A percentile compares a stretch with the other conserved stretches of the same genome.
Evolutionary conservation across 129 eudicot species (phyloP).

Genomic region (Sambucus nigra): DNA sequence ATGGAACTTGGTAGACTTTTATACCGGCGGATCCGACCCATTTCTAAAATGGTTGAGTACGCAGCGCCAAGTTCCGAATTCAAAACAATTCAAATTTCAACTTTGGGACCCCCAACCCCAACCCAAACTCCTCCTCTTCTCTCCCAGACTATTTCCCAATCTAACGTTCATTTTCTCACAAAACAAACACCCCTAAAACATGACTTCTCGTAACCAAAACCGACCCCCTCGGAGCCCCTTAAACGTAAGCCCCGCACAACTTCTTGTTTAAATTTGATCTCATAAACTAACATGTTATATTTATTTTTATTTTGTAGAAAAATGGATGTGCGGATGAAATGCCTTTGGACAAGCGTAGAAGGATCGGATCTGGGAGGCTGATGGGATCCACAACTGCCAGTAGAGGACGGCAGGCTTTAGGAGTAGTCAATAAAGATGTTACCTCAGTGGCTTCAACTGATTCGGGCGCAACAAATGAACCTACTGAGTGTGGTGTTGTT

Average conservation of each 20-base stretch:
- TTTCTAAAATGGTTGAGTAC: not conserved
- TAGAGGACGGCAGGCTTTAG: conserved; percentile 35
- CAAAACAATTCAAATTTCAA: conserved; percentile 16
- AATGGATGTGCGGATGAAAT: conserved; percentile 12
- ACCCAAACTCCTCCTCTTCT: conserved; percentile 13
- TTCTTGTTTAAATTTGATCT: not conserved
- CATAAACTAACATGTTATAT: not conserved
- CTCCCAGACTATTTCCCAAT: conserved; percentile 10
- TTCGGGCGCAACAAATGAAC: conserved; percentile 23
- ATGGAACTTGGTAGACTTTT: too few species aligned
- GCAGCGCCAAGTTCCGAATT: conserved; percentile 6
- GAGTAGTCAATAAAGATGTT: conserved; percentile 20
- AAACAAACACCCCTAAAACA: conserved; percentile 9
- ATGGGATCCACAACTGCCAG: conserved; percentile 37
- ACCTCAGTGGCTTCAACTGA: conserved; percentile 19
- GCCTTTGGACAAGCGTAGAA: conserved; percentile 29
- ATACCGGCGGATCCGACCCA: too few species aligned
- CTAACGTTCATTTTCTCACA: not conserved
- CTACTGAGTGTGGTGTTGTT: conserved; percentile 21
- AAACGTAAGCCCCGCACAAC: conserved; percentile 27
- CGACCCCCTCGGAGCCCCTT: conserved; percentile 42
- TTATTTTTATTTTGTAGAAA: conserved; percentile 17
- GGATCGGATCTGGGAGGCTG: conserved; percentile 28
- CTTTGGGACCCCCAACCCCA: conserved; percentile 13
- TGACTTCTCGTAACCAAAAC: conserved; percentile 55